Base-by-base conservation (phyloP, 805 yeast species). In the Kuraishia cidri region DNA sequence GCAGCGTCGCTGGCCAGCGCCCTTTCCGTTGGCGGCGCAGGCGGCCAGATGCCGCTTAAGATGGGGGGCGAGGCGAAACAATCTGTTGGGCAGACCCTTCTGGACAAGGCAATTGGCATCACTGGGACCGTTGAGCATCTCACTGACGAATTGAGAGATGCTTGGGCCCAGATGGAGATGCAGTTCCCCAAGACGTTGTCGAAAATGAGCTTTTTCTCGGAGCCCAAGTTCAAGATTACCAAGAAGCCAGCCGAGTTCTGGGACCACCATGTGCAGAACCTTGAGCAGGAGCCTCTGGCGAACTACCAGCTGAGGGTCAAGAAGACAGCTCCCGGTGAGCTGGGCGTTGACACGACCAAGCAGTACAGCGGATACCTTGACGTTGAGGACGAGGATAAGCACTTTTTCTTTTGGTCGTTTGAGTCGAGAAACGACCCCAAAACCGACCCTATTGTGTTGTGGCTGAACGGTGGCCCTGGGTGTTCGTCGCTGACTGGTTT, bases 391-490 rank as follows among this genome's bases (percentile, higher is more conserved):
- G 85, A 78, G 44, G 96, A 85, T 52, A 86, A 86, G 60, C 96
- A 86, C 60, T 78, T 85, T 52, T 85, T 84, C 62, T 60, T 52
- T 31, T 60, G 92, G 88, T 79, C 79, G 50, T 87, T 86, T 47
- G 95, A 86, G 58, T 79, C 90, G 38, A 75, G 94, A 66, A 80
- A 79, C 53, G 88, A 83, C 56, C 95, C 95, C n/a, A 61, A 61
- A 41, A 82, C 68, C 38, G 95, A 85, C 56, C 95, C 95, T 1
- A 66, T 85, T 26, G 71, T 87, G 32, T 65, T 90, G 44, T 87
- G 96, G 95, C 68, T 86, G 51, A 86, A 86, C 52, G 96, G 96
- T 45, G 96, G 96, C 12, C 95, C 96, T 28, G 96, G 96, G 4
- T 86, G 95, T 60, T 82, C 94, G 11, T 83, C 94, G 8, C 59